Percentiles rank a stretch among this genome's conserved stretches.
These are phyloP conservation scores for Apiospora marii DNA, from an alignment of 2,329 filamentous ascomycete species.

Conservation along the genomic window DNA sequence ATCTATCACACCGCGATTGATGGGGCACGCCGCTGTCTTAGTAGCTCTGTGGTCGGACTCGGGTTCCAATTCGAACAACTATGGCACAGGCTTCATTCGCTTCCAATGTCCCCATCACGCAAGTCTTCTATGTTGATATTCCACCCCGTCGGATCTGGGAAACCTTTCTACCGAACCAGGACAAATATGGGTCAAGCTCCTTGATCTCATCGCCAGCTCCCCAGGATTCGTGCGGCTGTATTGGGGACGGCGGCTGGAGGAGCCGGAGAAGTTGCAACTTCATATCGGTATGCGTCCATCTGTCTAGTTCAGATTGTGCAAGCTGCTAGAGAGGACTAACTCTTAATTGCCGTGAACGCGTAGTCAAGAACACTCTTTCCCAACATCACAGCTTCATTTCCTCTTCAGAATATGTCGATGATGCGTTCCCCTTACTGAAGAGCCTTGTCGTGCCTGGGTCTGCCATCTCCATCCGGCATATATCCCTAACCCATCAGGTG, in stretches of 20 bases:
- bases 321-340: neutral
- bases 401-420: neutral
- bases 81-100: neutral
- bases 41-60: too few relatives aligned
- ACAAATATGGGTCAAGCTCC: neutral
- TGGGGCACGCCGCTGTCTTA: neutral
- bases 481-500: neutral
- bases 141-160: neutral
- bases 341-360: neutral
- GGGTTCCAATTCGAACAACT: neutral
- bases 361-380: neutral
- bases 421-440: neutral
- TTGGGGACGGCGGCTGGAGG: slow-evolving; percentile 43
- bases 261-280: slow-evolving; percentile 40
- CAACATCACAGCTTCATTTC: neutral
- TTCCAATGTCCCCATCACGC: neutral
- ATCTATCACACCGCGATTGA: neutral
- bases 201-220: slow-evolving; percentile 28
- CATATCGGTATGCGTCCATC: slow-evolving; percentile 36
- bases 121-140: neutral
- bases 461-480: neutral
- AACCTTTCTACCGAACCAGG: neutral
- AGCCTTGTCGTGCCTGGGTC: neutral
- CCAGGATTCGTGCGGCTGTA: slow-evolving; percentile 39
- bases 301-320: neutral